Evolutionary conservation across 2,329 filamentous ascomycete genomes (phyloP), one percentile per base, ranked within the genome.

Genomic region (Cadophora sp.): DNA sequence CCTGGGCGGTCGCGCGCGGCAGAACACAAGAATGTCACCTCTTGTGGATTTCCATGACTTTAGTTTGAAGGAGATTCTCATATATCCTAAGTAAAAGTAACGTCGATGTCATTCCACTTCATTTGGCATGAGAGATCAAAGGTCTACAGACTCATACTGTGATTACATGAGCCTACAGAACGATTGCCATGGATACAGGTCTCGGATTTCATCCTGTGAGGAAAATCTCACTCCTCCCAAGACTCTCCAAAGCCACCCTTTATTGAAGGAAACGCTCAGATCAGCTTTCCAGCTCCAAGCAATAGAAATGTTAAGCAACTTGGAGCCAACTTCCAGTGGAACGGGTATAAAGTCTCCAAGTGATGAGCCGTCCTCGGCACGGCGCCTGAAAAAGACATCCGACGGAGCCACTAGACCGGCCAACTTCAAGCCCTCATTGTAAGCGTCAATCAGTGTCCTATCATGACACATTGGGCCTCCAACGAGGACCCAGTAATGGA

Each of bases 391-490:
- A 3, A 24, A 19, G 31, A 22, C 31, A 14, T 37, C 29, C 55
- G 55, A 34, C 12, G 55, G 55, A 58, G 40, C 55, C 55, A 24
- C 55, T 58, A 58, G n/a, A 9, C 29, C 34, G 22, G 16, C n/a
- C 29, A 24, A 58, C 55, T 11, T 58, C 31, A 37, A 58, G 55
- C 55, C 29, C 37, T 58, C 4, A 14, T 37, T 24, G 8, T 31
- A 58, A 58, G 55, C n/a, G n/a, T 37, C 29, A 22, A 56, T 7
- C 5, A 37, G 7, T 16, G 34, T 58, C 55, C 55, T 40, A 58
- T 58, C 31, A 40, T 37, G 1, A 1, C 9, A 1, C 55, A 37
- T 24, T 34, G n/a, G 9, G 24, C 1, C 55, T 37, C n/a, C 8
- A 58, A 34, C 19, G 29, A 58, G 19, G 7, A 24, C 11, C 55